A percentile compares a stretch with the other conserved stretches of the same genome.
These are phyloP conservation scores for Russula sp. DNA, from an alignment of 768 basidiomycete species.

Conservation along the genomic window DNA sequence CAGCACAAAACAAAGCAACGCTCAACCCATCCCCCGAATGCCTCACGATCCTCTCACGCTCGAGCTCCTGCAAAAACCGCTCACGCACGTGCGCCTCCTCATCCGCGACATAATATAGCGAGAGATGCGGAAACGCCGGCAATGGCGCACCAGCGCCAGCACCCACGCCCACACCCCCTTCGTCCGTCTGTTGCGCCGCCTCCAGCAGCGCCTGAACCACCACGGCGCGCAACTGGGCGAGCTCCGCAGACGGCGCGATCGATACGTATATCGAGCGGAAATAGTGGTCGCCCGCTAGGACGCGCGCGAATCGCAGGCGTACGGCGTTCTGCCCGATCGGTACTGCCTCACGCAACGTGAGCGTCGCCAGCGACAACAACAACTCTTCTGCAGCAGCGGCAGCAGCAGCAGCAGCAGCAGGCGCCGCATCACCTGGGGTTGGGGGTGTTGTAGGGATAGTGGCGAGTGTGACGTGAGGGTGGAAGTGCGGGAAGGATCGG, in stretches of 20 bases:
- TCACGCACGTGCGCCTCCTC: slow-evolving; percentile 53
- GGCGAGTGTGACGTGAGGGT: slow-evolving; percentile 67
- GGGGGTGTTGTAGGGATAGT: slow-evolving; percentile 26
- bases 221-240: slow-evolving; percentile 42
- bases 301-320: slow-evolving; percentile 41
- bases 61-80: slow-evolving; percentile 39
- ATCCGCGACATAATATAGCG: slow-evolving; percentile 65
- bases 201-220: slow-evolving; percentile 33
- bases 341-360: slow-evolving; percentile 36
- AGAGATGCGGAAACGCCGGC: slow-evolving; percentile 63
- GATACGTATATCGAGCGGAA: slow-evolving; percentile 64
- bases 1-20: slow-evolving; percentile 32
- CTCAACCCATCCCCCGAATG: slow-evolving; percentile 13
- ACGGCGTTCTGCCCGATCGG: slow-evolving; percentile 32
- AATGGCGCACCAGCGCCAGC: slow-evolving; percentile 26
- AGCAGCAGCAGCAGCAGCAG: neutral
- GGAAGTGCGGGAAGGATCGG: slow-evolving; percentile 46
- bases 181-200: neutral
- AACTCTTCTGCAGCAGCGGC: too few relatives aligned
- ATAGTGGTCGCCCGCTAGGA: slow-evolving; percentile 55
- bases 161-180: slow-evolving; percentile 27
- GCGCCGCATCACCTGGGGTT: neutral
- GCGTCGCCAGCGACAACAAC: neutral
- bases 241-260: slow-evolving; percentile 37
- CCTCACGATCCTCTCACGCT: slow-evolving; percentile 31